Evolutionary conservation across 352 stramenopile genomes (phyloP).

Genomic region (Pilasporangium apinafurcum): DNA sequence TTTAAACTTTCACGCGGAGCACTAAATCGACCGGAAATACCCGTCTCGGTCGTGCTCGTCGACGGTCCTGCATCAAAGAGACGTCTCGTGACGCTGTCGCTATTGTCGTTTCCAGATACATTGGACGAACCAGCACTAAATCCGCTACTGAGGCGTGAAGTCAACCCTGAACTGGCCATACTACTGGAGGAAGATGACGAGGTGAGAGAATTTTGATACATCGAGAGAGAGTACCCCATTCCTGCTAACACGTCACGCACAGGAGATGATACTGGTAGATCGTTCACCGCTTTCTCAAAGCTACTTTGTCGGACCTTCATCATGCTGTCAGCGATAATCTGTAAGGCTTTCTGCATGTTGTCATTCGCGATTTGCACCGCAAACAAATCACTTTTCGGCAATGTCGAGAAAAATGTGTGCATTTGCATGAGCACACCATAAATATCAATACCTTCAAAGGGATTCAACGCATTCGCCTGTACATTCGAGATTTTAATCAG

Average conservation of each 20-base stretch:
- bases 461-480: conserved; percentile 50
- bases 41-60: background rate
- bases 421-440: conserved; percentile 84
- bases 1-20: conserved; percentile 15
- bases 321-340: conserved; percentile 61
- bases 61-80: conserved; percentile 37
- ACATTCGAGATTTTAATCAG: conserved; percentile 53
- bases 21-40: conserved; percentile 8
- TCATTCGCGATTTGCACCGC: conserved; percentile 66
- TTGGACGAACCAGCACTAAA: background rate
- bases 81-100: conserved; percentile 35
- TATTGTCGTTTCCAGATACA: conserved; percentile 1
- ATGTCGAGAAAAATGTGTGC: conserved; percentile 80
- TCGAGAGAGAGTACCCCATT: conserved; percentile 21
- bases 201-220: too few relatives aligned
- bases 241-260: conserved; percentile 38
- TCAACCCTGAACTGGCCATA: too few relatives aligned
- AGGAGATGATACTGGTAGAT: conserved; percentile 47
- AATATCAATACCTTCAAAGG: conserved; percentile 75
- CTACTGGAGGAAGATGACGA: conserved; percentile 4
- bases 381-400: conserved; percentile 57
- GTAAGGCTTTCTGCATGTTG: conserved; percentile 66
- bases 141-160: conserved; percentile 3
- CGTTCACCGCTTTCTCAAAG: conserved; percentile 56
- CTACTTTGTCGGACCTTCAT: conserved; percentile 34